A percentile compares a stretch with the other conserved stretches of the same genome.
These are phyloP conservation scores for Wickerhamomyces sp. DNA, from an alignment of 1,139 yeast genomes.

Conservation along the genomic window DNA sequence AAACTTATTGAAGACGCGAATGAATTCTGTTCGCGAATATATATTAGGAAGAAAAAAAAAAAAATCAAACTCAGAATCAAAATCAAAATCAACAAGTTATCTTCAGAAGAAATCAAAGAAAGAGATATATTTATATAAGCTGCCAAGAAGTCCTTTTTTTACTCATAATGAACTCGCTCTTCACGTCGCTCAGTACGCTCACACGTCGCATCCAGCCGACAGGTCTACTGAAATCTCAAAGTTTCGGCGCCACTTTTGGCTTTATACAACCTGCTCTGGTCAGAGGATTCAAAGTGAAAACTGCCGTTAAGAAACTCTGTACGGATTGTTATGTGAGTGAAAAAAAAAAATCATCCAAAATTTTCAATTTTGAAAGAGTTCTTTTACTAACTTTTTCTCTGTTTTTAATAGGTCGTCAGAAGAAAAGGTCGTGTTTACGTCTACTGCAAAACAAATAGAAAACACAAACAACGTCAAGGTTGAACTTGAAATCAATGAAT, in stretches of 20 bases:
- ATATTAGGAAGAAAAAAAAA: too few relatives aligned
- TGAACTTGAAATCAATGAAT: too few relatives aligned
- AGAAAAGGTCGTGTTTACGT: slow-evolving; percentile 93
- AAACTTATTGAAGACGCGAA: too few relatives aligned
- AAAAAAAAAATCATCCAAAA: not conserved
- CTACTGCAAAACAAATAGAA: slow-evolving; percentile 86
- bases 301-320: slow-evolving; percentile 90
- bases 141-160: too few relatives aligned
- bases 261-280: slow-evolving; percentile 24
- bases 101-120: too few relatives aligned
- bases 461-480: slow-evolving; percentile 97
- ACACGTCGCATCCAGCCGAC: slow-evolving; percentile 17
- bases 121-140: too few relatives aligned
- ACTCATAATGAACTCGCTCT: slow-evolving; percentile 15
- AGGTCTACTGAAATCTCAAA: slow-evolving; percentile 11
- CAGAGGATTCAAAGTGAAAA: slow-evolving; percentile 64
- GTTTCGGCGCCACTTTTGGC: slow-evolving; percentile 14
- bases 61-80: too few relatives aligned
- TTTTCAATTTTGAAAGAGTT: too few relatives aligned
- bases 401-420: slow-evolving; percentile 64
- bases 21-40: too few relatives aligned
- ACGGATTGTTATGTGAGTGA: slow-evolving; percentile 64
- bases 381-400: too few relatives aligned
- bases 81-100: too few relatives aligned
- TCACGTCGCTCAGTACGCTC: slow-evolving; percentile 15